Evolutionary conservation across 169 alveolate genomes (phyloP), one percentile per base, ranked within the genome.

Genomic region (Eimeria sp.): DNA sequence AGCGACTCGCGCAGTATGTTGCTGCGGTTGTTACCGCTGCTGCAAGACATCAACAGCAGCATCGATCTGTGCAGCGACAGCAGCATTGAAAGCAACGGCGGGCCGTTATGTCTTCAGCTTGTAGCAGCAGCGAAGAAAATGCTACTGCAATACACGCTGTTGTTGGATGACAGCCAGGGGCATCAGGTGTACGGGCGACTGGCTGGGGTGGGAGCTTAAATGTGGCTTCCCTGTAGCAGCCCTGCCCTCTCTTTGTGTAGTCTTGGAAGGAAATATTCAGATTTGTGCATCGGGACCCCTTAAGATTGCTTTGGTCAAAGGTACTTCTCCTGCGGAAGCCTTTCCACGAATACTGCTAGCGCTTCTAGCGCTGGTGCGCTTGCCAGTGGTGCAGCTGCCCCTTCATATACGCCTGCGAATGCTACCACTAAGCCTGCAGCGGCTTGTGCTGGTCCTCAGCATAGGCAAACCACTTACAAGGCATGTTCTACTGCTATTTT

Each of bases 161-260:
- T 83, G 76, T 67, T 83, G 76, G 91, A 83, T 63, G 75, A 83
- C 51, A 83, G 76, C 76, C 72, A 51, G 7, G 91, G 91, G 61
- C 91, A 83, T 47, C 76, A 83, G 76, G 91, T 83, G 91, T 83
- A 83, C 76, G 58, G 91, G 30, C 91, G 65, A 27, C 91, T 83
- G 61, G 76, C 91, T 14, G 91, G 61, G 57, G 91, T 63, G 49
- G 91, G 16, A 58, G 91, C 43, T 43, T 83, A 51, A 83, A n/a
- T 83, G 16, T 47, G 20, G 34, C n/a, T 47, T 43, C 63, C n/a
- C 30, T 76, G 10, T 76, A 27, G 3, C 49, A 72, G 51, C 51
- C 16, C n/a, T 34, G 5, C 57, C 4, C n/a, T 22, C 4, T 57
- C 10, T 27, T 40, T 75, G 22, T 75, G 86, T 5, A 75, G 7